Base-by-base conservation (phyloP, 2,329 filamentous ascomycete genomes). In the Biscogniauxia mediterranea region DNA sequence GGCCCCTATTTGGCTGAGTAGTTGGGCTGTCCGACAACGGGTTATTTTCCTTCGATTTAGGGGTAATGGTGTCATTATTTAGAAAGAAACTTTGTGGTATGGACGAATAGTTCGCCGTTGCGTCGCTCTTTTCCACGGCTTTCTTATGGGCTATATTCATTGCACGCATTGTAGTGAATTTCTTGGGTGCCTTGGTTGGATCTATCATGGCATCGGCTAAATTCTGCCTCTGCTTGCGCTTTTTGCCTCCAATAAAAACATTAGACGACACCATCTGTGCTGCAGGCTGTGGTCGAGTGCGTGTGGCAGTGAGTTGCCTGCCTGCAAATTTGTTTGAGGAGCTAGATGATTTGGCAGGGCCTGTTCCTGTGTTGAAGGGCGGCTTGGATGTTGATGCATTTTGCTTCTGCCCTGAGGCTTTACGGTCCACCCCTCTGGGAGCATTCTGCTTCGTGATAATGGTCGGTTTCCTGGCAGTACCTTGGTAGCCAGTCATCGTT, bases 231-330 rank as follows among this genome's bases (percentile, higher is more conserved):
- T 68, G 66, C 62, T 77, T 81, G 28, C 67, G 71, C 25, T 66
- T 70, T 60, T 74, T 81, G 1, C 82, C 81, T 9, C 74, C 74
- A 6, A 70, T 64, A 54, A 85, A 85, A 1, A 85, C 76, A 60
- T 84, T 85, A 15, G 59, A 64, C 7, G 60, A 50, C 53, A 23
- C 55, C 25, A 54, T 59, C 23, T 58, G 38, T 51, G n/a, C 56
- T 28, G 57, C 59, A 50, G 57, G 64, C 54, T 61, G 55, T 50
- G 58, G 68, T 28, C 60, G 63, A 51, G 60, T 71, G 56, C 68
- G 69, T 51, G 70, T 70, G 26, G 70, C 71, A 26, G 67, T 74
- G 19, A 65, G 62, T 51, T 57, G 61, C 55, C 69, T 72, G 15
- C 66, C 66, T 32, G 58, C 63, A 25, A 70, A 65, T 19, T 66